A percentile compares a stretch with the other conserved stretches of the same genome.
phyloP scores from a whole-genome alignment of 371 early-diverging fungal genomes.

The Lichtheimia ornata region DNA sequence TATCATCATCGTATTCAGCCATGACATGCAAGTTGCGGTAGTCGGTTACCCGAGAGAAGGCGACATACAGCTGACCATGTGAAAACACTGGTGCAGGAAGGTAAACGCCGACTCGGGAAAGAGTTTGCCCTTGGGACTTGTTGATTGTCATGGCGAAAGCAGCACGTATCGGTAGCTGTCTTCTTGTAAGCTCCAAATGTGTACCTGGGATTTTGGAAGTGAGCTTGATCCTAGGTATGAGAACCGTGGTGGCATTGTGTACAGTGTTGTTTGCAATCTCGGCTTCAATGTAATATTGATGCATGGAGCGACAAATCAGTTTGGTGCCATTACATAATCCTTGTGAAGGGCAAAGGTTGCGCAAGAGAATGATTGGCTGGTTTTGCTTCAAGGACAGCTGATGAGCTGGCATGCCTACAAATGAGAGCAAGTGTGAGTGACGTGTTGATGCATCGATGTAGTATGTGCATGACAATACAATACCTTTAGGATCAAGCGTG shows the following conservation, averaged over 20 bases:
- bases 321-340: slow-evolving; percentile 35
- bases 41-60: slow-evolving; percentile 1
- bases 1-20: no score
- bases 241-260: neutral
- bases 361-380: slow-evolving; percentile 27
- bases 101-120: slow-evolving; percentile 19
- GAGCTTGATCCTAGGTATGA: neutral
- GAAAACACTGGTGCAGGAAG: slow-evolving; percentile 19
- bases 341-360: slow-evolving; percentile 22
- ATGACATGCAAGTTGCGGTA: no score
- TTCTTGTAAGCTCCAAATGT: neutral
- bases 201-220: neutral
- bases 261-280: neutral
- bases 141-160: slow-evolving; percentile 30
- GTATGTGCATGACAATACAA: no score
- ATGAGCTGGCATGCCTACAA: no score
- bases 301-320: slow-evolving; percentile 17
- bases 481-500: no score
- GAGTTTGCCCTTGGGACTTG: slow-evolving; percentile 29
- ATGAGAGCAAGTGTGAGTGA: no score
- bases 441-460: no score
- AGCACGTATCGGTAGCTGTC: slow-evolving; percentile 22
- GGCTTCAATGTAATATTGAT: neutral
- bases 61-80: slow-evolving; percentile 15
- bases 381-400: no score